Base-by-base conservation (phyloP, 129 eudicot genomes). In the Flaveria brownii region DNA sequence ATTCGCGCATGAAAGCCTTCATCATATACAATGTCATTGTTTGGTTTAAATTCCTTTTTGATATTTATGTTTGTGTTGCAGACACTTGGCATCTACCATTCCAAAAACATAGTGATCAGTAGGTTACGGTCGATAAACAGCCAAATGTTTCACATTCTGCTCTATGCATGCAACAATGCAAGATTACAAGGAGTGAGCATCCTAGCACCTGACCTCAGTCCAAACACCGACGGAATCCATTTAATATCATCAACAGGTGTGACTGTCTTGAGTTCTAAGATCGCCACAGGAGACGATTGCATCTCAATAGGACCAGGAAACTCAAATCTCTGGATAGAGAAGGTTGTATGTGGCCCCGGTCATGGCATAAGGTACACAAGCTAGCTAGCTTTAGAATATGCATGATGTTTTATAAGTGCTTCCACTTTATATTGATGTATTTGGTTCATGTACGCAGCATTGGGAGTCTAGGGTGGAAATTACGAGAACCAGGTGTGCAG, bases 71-170 rank as follows among this genome's bases (percentile, higher is more conserved):
- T 14, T 57, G 18, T 22, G 8, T 16, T 39, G 67, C 72, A 82
- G 86, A 64, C 75, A 26, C 75, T 82, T 4, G 86, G 78, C 1
- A 60, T 82, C 66, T 77, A 72, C 74, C 76, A 78, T 49, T 85
- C 88, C 0, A 55, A 64, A 65, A 74, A 90, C 64, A 78, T 90
- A 2, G 36, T 73, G 16, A 81, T 91, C 7, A 80, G 80, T 12
- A 86, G 89, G 4, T 47, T 91, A 70, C 84, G 73, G 2, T 86
- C 89, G 50, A 30, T 70, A 23, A 81, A 91, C 50, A 90, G 95
- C 78, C 87, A 84, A 45, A 71, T 30, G 87, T 72, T 80, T 72
- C 84, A 84, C 71, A 72, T 84, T 22, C 46, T 68, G 54, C 59
- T 84, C 45, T 51, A 84, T 41, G 71, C 54, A 16, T 80, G 85